Conservation (phyloP, 2,329 filamentous ascomycete genomes). For the Botrytis sinoallii region DNA sequence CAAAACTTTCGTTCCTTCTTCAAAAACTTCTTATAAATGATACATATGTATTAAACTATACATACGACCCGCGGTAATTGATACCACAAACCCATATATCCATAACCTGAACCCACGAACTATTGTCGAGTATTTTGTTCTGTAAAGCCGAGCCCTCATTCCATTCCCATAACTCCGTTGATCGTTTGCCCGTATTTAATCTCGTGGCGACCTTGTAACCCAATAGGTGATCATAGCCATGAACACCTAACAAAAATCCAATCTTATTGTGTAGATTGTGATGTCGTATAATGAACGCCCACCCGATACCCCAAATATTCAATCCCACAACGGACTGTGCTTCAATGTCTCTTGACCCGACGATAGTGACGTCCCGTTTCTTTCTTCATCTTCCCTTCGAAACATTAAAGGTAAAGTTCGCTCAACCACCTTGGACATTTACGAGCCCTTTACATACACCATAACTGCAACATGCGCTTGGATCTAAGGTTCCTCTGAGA, state of each 20-base stretch:
- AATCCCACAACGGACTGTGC: no score
- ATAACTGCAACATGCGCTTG: constrained; percentile 19
- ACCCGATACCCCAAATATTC: not conserved
- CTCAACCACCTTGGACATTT: constrained; percentile 13
- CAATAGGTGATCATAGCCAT: not conserved
- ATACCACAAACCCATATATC: not conserved
- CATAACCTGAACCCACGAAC: not conserved
- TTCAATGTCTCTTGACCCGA: not conserved
- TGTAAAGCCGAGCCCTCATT: not conserved
- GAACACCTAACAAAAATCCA: not conserved
- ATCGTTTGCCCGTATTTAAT: not conserved
- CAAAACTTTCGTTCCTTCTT: not conserved
- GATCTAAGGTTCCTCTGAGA: constrained; percentile 14
- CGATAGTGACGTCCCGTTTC: not conserved
- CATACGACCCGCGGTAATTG: not conserved
- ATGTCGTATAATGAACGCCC: not conserved
- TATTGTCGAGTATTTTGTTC: not conserved
- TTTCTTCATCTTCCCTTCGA: not conserved
- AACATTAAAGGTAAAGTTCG: not conserved
- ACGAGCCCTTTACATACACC: constrained; percentile 6
- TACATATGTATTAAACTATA: not conserved
- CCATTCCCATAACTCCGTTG: not conserved
- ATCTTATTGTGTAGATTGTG: no score
- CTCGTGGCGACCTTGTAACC: not conserved
- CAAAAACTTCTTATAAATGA: not conserved